phyloP scores from a whole-genome alignment of 1,284 basidiomycete species.

The Rhodotorula sp. region DNA sequence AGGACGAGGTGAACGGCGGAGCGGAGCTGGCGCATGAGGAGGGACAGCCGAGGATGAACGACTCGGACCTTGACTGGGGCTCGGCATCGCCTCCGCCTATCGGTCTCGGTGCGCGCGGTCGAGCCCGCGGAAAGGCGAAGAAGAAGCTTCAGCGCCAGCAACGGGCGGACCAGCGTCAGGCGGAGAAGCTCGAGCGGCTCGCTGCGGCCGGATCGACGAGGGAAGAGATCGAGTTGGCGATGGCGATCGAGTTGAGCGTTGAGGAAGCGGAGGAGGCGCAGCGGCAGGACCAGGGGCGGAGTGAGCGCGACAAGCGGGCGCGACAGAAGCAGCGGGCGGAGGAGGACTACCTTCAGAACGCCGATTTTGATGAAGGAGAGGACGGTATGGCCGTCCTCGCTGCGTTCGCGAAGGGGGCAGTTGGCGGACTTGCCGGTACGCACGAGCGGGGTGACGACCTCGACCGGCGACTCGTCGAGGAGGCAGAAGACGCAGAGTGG shows the following conservation, averaged over 20 bases:
- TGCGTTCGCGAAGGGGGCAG: conserved; percentile 19
- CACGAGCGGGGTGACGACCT: conserved; percentile 24
- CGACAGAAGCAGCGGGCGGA: neutral
- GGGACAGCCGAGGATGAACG: conserved; percentile 22
- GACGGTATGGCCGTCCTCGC: conserved; percentile 14
- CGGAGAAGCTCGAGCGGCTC: conserved; percentile 33
- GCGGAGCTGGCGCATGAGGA: conserved; percentile 3
- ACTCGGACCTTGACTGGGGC: conserved; percentile 40
- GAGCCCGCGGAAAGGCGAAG: conserved; percentile 13
- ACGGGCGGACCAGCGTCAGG: conserved; percentile 25
- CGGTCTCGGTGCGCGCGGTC: neutral
- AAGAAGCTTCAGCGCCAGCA: conserved; percentile 9
- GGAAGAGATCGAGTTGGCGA: conserved; percentile 19
- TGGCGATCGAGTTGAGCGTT: conserved; percentile 18
- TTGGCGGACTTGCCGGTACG: conserved; percentile 4
- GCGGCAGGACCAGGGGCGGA: neutral
- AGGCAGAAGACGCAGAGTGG: conserved; percentile 31
- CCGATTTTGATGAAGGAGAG: conserved; percentile 14
- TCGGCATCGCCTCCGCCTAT: conserved; percentile 8
- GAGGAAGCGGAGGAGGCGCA: conserved; percentile 5
- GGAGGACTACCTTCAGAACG: conserved; percentile 30
- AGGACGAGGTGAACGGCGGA: neutral
- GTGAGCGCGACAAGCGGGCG: neutral
- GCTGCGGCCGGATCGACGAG: conserved; percentile 5
- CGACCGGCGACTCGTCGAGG: conserved; percentile 10